Base-by-base conservation (phyloP, 371 early-diverging fungal genomes). In the Mucor saturninus region DNA sequence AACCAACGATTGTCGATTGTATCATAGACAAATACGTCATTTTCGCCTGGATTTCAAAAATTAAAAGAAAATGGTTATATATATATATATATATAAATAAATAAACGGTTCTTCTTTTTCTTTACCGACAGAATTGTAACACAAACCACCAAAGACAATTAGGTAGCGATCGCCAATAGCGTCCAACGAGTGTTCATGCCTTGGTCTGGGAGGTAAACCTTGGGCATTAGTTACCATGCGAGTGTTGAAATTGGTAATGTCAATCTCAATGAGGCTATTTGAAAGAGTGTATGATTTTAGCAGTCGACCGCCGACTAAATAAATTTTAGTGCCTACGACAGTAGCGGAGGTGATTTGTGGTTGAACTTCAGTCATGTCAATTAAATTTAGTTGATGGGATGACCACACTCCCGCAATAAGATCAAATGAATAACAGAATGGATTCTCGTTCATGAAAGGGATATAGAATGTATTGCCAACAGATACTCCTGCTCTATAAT, bases 141-240 rank as follows among this genome's bases (percentile, higher is more conserved):
- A 75, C n/a, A 75, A 37, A 13, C 75, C 75, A 38, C 75, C 75
- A 62, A 75, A 75, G 4, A 75, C 62, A 14, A 69, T 67, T 21
- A 75, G 29, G 29, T 69, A 75, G 13, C 75, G 54, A 35, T 72
- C 46, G 1, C 37, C 43, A 28, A 75, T 7, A 9, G 65, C 65
- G 43, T 75, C 72, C 0, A 75, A 62, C 0, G 72, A 69, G 26
- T 75, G 75, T 54, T 72, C 75, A 26, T 75, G 72, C 5, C 75
- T 56, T 37, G 75, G 67, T 45, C 75, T 56, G 11, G 75, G 75
- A 0, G 69, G 69, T 5, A 64, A 28, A 2, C 75, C 75, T 1
- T 42, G n/a, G 7, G 69, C 49, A 15, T 65, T 45, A 4, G 58
- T 54, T 29, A 71, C 43, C 4, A 63, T 29, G 4, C 39, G 48